Base-by-base conservation (phyloP, 768 basidiomycete species). In the Ramaria rubella region DNA sequence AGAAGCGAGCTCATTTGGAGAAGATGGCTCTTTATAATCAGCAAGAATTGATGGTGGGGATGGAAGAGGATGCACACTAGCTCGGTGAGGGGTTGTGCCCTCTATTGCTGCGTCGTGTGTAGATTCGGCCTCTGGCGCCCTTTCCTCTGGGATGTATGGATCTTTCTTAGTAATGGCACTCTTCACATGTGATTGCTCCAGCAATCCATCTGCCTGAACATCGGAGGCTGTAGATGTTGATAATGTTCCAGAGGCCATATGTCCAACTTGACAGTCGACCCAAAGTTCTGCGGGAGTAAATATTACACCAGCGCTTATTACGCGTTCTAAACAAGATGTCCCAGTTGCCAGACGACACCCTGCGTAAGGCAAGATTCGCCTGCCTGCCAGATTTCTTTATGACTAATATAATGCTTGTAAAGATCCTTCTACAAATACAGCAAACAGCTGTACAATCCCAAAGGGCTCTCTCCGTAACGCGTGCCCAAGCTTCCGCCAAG, bases 381-480 rank as follows among this genome's bases (percentile, higher is more conserved):
- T 5, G 26, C n/a, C 6, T 19, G 14, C 45, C 36, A 38, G 30
- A 53, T 21, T 9, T 17, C n/a, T 23, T 43, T 50, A n/a, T 19
- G 23, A 52, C 40, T 48, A 31, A 52, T n/a, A n/a, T n/a, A 45
- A 43, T 49, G 49, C 30, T 12, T 52, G 4, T 61, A 38, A 71
- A 96, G 94, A 94, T 96, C 67, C 73, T 96, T 55, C 74, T 87
- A 42, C 94, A 95, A 75, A 94, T 96, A 57, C 94, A 96, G 72
- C 83, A 88, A 70, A 93, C 90, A 15, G 91, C 90, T 14, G 74
- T 94, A 21, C 83, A 87, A 65, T 92, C 94, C 4, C 90, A 93
- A 66, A 79, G 86, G 49, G 81, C 87, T 15, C 79, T 94, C 49
- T 82, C 80, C 61, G 57, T 89, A 52, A 80, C 90, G 36, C 73